phyloP scores from a whole-genome alignment of 805 yeast genomes.

The Barnettozyma wickerhamii region DNA sequence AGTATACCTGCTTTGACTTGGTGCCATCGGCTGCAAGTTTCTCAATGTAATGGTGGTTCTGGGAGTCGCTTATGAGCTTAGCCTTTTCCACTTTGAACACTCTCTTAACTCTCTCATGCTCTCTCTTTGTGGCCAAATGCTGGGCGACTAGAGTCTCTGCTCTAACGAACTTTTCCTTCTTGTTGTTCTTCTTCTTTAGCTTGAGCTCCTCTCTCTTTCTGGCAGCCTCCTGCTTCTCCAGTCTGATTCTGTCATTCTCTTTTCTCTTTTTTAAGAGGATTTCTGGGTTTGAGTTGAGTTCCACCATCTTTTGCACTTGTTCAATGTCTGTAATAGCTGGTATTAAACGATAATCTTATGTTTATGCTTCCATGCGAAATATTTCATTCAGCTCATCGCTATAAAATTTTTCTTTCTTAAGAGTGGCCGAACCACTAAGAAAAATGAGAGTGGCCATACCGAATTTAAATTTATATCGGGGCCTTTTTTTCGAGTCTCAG shows the following conservation, averaged over 20 bases:
- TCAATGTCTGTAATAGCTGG: too few species aligned
- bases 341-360: not conserved
- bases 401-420: conserved; percentile 3
- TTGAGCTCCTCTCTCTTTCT: conserved; percentile 44
- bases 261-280: conserved; percentile 74
- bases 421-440: not conserved
- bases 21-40: conserved; percentile 29
- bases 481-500: too few species aligned
- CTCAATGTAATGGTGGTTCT: conserved; percentile 28
- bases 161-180: conserved; percentile 53
- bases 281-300: conserved; percentile 69
- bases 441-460: too few species aligned
- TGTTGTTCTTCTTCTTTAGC: conserved; percentile 38
- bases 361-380: not conserved
- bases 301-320: conserved; percentile 21
- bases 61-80: conserved; percentile 27
- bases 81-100: conserved; percentile 48
- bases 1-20: conserved; percentile 32
- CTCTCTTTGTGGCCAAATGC: conserved; percentile 61
- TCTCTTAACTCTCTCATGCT: conserved; percentile 61
- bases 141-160: conserved; percentile 71
- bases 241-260: conserved; percentile 66
- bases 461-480: too few species aligned
- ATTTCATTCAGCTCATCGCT: conserved; percentile 4
- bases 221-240: conserved; percentile 69